A percentile compares a stretch with the other conserved stretches of the same genome.
phyloP scores from a whole-genome alignment of 1,284 basidiomycete genomes.

The Cutaneotrichosporon sp. region DNA sequence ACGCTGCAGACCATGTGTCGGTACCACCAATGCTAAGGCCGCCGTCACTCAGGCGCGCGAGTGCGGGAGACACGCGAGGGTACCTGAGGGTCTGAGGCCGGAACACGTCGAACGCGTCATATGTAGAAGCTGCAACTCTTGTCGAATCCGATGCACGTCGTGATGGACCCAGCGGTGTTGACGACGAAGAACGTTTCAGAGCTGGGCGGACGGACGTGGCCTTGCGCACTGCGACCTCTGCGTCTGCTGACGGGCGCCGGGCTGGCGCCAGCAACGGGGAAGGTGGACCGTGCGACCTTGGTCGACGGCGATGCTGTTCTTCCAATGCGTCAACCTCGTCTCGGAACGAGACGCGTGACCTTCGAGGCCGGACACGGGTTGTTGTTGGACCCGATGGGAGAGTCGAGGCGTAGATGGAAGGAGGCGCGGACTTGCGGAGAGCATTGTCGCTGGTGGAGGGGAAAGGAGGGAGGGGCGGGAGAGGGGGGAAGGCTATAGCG shows the following conservation, averaged over 20 bases:
- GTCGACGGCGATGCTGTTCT: conserved; percentile 3
- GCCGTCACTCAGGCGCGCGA: conserved; percentile 26
- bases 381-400: background rate
- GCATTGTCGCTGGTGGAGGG: conserved; percentile 5
- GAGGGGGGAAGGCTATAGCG: conserved; percentile 21
- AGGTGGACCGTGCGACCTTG: background rate
- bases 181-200: conserved; percentile 14
- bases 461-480: conserved; percentile 22
- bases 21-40: conserved; percentile 9
- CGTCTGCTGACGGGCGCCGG: conserved; percentile 18
- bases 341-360: conserved; percentile 26
- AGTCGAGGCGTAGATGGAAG: background rate
- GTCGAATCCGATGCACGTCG: conserved; percentile 1
- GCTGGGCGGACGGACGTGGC: conserved; percentile 7
- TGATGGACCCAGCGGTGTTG: background rate
- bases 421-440: conserved; percentile 17
- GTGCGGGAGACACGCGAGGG: conserved; percentile 27
- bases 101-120: conserved; percentile 26
- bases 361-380: conserved; percentile 1
- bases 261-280: background rate
- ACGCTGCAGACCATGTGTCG: conserved; percentile 3
- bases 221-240: background rate
- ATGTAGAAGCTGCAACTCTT: background rate
- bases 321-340: conserved; percentile 21
- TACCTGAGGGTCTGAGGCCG: conserved; percentile 28